Conservation (phyloP, 2,329 filamentous ascomycete species). For the Achaetomium macrosporum region DNA sequence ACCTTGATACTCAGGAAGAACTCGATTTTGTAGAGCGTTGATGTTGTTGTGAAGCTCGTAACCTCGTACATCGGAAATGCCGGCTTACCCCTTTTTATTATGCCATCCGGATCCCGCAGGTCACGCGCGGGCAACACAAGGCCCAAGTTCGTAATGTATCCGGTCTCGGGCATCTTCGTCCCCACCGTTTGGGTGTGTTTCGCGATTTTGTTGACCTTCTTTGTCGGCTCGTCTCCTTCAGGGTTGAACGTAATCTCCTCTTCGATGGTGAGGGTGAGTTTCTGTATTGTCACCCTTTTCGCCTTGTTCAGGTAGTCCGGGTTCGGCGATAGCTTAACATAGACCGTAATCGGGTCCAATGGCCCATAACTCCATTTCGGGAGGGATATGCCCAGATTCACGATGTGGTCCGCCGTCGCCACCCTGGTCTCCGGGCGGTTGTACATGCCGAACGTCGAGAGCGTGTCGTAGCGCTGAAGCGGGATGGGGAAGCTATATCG, state of each 20-base stretch:
- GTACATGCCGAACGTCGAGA: slow-evolving; percentile 99
- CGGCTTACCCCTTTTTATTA: slow-evolving; percentile 76
- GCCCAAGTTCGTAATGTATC: slow-evolving; percentile 88
- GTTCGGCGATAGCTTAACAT: slow-evolving; percentile 90
- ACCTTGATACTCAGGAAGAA: slow-evolving; percentile 96
- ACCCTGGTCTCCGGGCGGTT: slow-evolving; percentile 89
- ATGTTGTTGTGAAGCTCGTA: slow-evolving; percentile 86
- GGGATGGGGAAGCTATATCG: slow-evolving; percentile 90
- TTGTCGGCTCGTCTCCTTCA: slow-evolving; percentile 89
- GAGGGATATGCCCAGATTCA: slow-evolving; percentile 85
- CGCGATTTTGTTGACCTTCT: slow-evolving; percentile 80
- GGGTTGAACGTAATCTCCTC: slow-evolving; percentile 99
- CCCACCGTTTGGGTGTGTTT: slow-evolving; percentile 78
- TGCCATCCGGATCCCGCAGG: slow-evolving; percentile 76
- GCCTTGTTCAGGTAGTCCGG: slow-evolving; percentile 87
- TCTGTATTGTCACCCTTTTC: slow-evolving; percentile 85
- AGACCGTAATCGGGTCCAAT: slow-evolving; percentile 89
- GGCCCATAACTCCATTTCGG: slow-evolving; percentile 96
- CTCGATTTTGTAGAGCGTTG: slow-evolving; percentile 95
- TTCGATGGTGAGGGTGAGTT: slow-evolving; percentile 89
- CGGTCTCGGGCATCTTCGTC: slow-evolving; percentile 79
- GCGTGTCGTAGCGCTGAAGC: slow-evolving; percentile 86
- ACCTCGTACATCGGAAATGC: slow-evolving; percentile 87
- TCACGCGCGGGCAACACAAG: slow-evolving; percentile 89
- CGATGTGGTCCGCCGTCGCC: slow-evolving; percentile 79